These are phyloP conservation scores for Xerocomus minutiporus DNA, from an alignment of 1,284 basidiomycete species.

Conservation along the genomic window DNA sequence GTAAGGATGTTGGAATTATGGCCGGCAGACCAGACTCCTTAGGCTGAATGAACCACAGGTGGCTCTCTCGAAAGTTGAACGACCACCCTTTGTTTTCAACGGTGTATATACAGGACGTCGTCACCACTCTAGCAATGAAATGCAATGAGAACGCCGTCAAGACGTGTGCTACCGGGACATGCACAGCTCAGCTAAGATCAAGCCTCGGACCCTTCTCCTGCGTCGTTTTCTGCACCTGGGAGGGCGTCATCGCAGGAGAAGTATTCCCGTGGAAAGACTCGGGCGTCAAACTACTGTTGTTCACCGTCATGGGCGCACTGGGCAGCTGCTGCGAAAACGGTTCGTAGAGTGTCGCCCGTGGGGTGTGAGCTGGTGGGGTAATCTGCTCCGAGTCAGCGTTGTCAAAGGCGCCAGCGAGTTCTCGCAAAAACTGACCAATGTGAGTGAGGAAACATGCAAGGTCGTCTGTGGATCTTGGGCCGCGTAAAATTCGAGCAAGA, in stretches of 20 bases:
- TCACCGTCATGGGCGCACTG: slow-evolving; percentile 25
- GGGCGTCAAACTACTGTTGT: slow-evolving; percentile 48
- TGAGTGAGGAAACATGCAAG: slow-evolving; percentile 48
- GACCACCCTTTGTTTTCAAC: not conserved
- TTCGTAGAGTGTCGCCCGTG: slow-evolving; percentile 27
- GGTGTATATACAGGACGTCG: not conserved
- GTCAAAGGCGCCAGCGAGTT: not conserved
- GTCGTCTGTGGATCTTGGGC: slow-evolving; percentile 50
- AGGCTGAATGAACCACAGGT: no score
- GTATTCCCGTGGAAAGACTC: slow-evolving; percentile 54
- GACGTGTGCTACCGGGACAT: no score
- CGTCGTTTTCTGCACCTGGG: slow-evolving; percentile 17
- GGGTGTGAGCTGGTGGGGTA: slow-evolving; percentile 24
- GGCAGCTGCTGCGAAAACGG: slow-evolving; percentile 31
- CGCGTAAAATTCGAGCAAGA: slow-evolving; percentile 69
- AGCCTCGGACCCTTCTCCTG: slow-evolving; percentile 22
- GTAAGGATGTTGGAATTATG: slow-evolving; percentile 70
- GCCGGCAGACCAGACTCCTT: no score
- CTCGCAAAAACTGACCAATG: slow-evolving; percentile 40
- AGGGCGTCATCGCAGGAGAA: slow-evolving; percentile 41
- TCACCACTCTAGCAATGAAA: no score
- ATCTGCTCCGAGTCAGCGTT: slow-evolving; percentile 19
- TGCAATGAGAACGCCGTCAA: not conserved
- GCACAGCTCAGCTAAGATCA: slow-evolving; percentile 27
- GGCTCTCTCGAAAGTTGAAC: no score